Evolutionary conservation across 306 rosid species (phyloP), one percentile per base, ranked within the genome.

Genomic region (Acacia melanoxylon): DNA sequence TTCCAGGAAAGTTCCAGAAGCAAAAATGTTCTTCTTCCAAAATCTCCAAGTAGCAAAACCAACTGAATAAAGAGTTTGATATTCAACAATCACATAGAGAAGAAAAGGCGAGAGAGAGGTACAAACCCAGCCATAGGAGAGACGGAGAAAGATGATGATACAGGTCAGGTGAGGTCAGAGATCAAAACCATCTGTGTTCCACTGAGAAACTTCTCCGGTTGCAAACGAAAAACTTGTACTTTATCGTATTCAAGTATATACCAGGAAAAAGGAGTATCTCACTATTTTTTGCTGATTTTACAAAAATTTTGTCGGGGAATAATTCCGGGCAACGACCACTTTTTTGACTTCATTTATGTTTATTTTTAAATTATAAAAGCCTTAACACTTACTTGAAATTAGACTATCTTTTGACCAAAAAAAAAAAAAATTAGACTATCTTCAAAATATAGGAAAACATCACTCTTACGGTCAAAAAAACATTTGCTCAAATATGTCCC

Each of bases 111-210:
- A 59, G 27, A 86, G 22, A 72, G 51, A 22, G 45, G 10, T 0
- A 59, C 44, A 44, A 77, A 91, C 93, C 90, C 92, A 67, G 93
- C 92, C 96, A 91, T 90, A 27, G 71, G 78, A 74, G 42, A 35
- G 27, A 42, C 29, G 13, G 17, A 37, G 74, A 3, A 3, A 7
- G 22, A 24, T 10, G 68, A 52, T 49, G 83, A 31, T 40, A 68
- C 13, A 15, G 51, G 67, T 52, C 68, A 81, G 45, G 70, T 46
- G 58, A 78, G 48, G 69, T 33, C 49, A 72, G 81, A 67, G 80
- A 84, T 65, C 74, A 75, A 42, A 76, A 61, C 45, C 71, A 19
- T 25, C 5, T 17, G 29, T 70, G 68, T 10, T 67, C 44, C 3
- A 11, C 31, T n/a, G 2, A 35, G 73, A 78, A 78, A 20, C 27